Evolutionary conservation across 495 filamentous ascomycete genomes (phyloP), one percentile per base, ranked within the genome.

Genomic region (Beverwykella pulmonaria): DNA sequence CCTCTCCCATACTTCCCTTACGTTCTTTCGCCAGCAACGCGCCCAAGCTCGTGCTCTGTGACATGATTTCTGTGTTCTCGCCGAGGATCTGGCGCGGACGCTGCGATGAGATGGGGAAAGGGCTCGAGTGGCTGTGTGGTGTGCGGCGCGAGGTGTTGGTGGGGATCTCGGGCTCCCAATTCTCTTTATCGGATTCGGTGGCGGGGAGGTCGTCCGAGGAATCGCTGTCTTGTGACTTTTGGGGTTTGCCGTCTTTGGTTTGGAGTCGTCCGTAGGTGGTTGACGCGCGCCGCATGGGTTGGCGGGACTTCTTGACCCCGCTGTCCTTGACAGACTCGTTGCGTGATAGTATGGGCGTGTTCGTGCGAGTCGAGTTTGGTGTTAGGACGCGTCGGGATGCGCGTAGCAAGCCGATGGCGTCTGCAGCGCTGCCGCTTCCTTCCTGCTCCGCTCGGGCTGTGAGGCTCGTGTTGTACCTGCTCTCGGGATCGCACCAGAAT

Each of bases 141-240:
- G 23, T 25, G 19, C 34, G 61, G 25, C 50, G 56, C n/a, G 60
- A 9, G 8, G 17, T 14, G 17, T 3, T n/a, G 32, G 32, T 20
- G 20, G 41, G 61, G 15, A 59, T 48, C 0, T 85, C 22, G 79
- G 86, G 86, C 53, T 88, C 83, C 91, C 90, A 94, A 74, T 97
- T 97, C 78, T 97, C 93, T 75, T 97, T 97, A 71, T 97, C 93
- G 1, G 91, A 95, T 57, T 96, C 93, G 41, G 87, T 82, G 64
- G 77, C 87, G 66, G 74, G 76, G 50, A 71, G 46, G 0, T 63
- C 48, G n/a, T 71, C 69, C 3, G 60, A 63, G 1, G 59, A 56
- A 27, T 29, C 53, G 12, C 49, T 30, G 29, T 61, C 52, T 8
- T 23, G 25, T 25, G 9, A 22, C 20, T 61, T 57, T 19, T n/a